Conservation (phyloP, 2,329 filamentous ascomycete species). For the Teratosphaeria zuluensis region DNA sequence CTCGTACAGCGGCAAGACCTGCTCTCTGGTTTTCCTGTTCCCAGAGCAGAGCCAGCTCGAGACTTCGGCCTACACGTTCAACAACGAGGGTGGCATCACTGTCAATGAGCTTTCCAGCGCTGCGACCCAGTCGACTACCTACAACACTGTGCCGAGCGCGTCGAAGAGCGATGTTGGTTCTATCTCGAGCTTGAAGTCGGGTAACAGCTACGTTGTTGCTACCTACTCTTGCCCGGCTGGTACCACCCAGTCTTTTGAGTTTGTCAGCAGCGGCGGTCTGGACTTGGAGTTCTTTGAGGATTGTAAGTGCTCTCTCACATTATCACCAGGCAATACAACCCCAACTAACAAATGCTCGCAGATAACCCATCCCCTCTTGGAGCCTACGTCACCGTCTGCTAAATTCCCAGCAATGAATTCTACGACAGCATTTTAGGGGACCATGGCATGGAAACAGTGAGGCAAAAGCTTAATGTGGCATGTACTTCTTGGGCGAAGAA, state of each 20-base stretch:
- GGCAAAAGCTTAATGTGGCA: no score
- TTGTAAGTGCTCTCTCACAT: conserved; percentile 2
- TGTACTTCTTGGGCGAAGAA: no score
- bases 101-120: conserved; percentile 33
- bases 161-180: conserved; percentile 25
- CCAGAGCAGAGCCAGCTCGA: conserved; percentile 47
- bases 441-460: no score
- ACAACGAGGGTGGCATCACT: conserved; percentile 16
- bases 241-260: conserved; percentile 4
- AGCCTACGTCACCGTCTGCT: conserved; percentile 19
- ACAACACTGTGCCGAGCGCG: conserved; percentile 41
- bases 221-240: conserved; percentile 9
- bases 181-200: conserved; percentile 3
- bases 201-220: conserved; percentile 10
- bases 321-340: no score
- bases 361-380: conserved; percentile 15
- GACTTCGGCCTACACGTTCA: conserved; percentile 50
- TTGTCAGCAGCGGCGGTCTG: conserved; percentile 9
- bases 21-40: conserved; percentile 57
- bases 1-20: conserved; percentile 47
- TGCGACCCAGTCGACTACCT: conserved; percentile 44
- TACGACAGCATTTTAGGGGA: background rate
- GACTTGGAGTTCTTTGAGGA: conserved; percentile 9
- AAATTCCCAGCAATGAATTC: conserved; percentile 1
- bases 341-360: conserved; percentile 6